Evolutionary conservation across 2,329 filamentous ascomycete genomes (phyloP).

Genomic region (Xylaria sp.): DNA sequence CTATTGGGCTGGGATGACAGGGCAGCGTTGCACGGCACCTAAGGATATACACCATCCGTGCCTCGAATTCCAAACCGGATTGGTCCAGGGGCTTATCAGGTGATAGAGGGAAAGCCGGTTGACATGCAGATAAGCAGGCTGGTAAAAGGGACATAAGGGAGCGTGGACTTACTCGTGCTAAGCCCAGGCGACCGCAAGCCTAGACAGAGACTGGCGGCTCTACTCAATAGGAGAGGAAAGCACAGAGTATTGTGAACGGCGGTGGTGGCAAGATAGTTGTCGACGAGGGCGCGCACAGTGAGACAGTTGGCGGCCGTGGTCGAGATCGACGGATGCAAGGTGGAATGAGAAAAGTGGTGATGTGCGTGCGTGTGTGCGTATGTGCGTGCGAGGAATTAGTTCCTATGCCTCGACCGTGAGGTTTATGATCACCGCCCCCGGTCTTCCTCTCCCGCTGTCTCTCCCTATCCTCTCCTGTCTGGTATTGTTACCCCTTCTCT

Average conservation of each 20-base stretch:
- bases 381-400: constrained; percentile 31
- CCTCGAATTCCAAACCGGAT: not conserved
- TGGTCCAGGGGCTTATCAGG: constrained; percentile 8
- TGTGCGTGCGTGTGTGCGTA: too few species aligned
- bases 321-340: not conserved
- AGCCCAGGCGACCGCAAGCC: constrained; percentile 44
- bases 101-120: not conserved
- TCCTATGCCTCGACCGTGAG: not conserved
- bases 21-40: constrained; percentile 24
- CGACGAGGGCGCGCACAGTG: constrained; percentile 26
- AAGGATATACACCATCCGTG: not conserved
- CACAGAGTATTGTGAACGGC: constrained; percentile 24
- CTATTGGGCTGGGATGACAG: constrained; percentile 15
- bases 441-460: not conserved
- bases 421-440: not conserved
- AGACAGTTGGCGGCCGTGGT: constrained; percentile 15
- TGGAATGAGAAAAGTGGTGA: not conserved
- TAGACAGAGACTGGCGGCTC: constrained; percentile 40
- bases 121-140: not conserved
- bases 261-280: constrained; percentile 33
- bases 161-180: constrained; percentile 38
- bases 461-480: not conserved
- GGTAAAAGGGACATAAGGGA: not conserved
- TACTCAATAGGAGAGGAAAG: constrained; percentile 24
- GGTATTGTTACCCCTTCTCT: not conserved